Base-by-base conservation (phyloP, 768 basidiomycete species). In the Clavulina sp. region DNA sequence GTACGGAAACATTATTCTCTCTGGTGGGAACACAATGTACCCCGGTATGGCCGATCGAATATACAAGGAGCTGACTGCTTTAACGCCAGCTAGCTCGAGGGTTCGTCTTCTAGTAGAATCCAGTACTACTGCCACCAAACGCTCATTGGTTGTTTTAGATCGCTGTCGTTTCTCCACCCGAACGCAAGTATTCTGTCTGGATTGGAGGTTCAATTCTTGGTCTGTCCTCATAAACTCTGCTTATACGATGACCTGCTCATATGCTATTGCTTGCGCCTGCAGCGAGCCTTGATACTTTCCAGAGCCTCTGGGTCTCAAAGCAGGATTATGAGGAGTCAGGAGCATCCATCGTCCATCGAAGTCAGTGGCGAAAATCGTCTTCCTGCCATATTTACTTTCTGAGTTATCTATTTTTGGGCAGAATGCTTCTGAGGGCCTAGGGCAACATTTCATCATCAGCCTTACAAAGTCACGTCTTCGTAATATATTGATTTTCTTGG, bases 131-230 rank as follows among this genome's bases (percentile, higher is more conserved):
- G 43, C 47, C 16, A 52, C 40, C 6, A 48, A 28, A 9, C 41
- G 7, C 19, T 33, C 34, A 75, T 26, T 28, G 26, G 9, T 26
- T 24, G n/a, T n/a, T n/a, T n/a, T n/a, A 38, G 19, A 19, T 38
- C 34, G 9, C 7, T 7, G 34, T 38, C 34, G 19, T 38, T 19
- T 7, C 34, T 7, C 34, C 34, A 7, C 9, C 34, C 7, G 34
- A 38, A 38, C 7, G 34, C 7, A 38, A 38, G 19, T 38, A 38
- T 19, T 38, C 34, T 19, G 34, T 19, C 7, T 38, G 34, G 34
- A 19, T 7, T 7, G 34, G 34, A 38, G 34, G 34, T 19, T 38
- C 34, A 7, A 38, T 7, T 7, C 19, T 38, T 38, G 34, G 34
- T 38, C 7, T 19, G 34, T 38, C 19, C 9, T 19, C 34, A 19